These are phyloP conservation scores for Arctium minus DNA, from an alignment of 129 eudicot genomes.

Conservation along the genomic window DNA sequence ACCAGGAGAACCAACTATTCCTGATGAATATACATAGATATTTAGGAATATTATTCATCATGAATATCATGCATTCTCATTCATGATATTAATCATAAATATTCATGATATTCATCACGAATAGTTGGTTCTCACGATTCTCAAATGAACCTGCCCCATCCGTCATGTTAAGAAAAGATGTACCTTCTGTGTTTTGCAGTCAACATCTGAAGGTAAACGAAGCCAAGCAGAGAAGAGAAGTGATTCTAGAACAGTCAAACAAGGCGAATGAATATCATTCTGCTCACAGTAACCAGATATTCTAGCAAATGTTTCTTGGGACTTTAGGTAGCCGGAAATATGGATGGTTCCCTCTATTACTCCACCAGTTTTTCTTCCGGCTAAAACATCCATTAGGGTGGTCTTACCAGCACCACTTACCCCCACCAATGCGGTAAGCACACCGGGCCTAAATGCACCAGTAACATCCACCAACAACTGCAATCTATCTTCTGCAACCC, in stretches of 20 bases:
- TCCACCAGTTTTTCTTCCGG: slow-evolving; percentile 98
- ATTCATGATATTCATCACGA: neutral
- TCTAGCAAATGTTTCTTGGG: slow-evolving; percentile 95
- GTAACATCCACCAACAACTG: slow-evolving; percentile 81
- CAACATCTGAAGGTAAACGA: slow-evolving; percentile 82
- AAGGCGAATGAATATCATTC: slow-evolving; percentile 93
- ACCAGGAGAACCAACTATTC: neutral
- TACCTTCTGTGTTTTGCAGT: slow-evolving; percentile 85
- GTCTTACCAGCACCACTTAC: slow-evolving; percentile 99
- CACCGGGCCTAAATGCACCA: slow-evolving; percentile 98
- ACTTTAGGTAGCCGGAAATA: slow-evolving; percentile 88
- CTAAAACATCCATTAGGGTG: slow-evolving; percentile 95
- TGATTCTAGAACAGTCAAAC: slow-evolving; percentile 90
- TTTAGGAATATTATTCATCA: neutral
- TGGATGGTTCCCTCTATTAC: slow-evolving; percentile 73
- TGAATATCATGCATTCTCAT: neutral
- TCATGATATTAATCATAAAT: neutral
- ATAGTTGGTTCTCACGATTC: neutral
- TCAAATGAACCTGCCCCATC: neutral
- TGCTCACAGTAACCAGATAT: slow-evolving; percentile 99
- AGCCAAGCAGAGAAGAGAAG: slow-evolving; percentile 97
- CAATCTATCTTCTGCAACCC: slow-evolving; percentile 63
- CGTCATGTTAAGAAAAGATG: neutral
- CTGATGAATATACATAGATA: neutral
- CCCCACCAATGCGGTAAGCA: slow-evolving; percentile 97